These are phyloP conservation scores for Thymus quinquecostatus DNA, from an alignment of 257 asterid genomes.

Conservation along the genomic window DNA sequence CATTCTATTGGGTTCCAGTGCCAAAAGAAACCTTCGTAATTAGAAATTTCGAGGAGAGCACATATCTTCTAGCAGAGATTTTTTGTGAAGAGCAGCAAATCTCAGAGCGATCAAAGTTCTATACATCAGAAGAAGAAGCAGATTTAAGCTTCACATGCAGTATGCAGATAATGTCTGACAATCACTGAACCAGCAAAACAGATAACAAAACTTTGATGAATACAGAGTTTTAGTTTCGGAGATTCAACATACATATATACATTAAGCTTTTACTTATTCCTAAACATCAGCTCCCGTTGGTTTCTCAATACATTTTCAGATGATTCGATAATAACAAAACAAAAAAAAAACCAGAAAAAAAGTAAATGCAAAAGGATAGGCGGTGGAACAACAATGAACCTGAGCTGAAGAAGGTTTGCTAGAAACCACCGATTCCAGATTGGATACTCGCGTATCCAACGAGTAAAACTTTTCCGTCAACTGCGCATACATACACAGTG, in stretches of 20 bases:
- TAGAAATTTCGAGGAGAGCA: neutral
- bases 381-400: slow-evolving; percentile 28
- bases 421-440: slow-evolving; percentile 53
- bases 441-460: slow-evolving; percentile 59
- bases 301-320: slow-evolving; percentile 19
- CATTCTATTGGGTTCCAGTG: neutral
- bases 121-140: neutral
- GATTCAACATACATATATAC: neutral
- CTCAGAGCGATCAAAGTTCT: neutral
- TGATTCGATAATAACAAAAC: neutral
- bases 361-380: neutral
- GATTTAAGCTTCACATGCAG: neutral
- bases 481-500: slow-evolving; percentile 35
- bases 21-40: slow-evolving; percentile 11
- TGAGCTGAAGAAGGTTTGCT: slow-evolving; percentile 38
- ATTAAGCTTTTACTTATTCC: slow-evolving; percentile 16
- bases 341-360: neutral
- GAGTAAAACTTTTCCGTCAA: slow-evolving; percentile 48
- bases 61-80: neutral
- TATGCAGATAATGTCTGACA: no score
- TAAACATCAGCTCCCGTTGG: slow-evolving; percentile 15
- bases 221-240: neutral
- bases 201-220: neutral
- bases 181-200: no score
- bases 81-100: neutral